Evolutionary conservation across 2,329 filamentous ascomycete species (phyloP).

Genomic region (Colletotrichum tropicale): DNA sequence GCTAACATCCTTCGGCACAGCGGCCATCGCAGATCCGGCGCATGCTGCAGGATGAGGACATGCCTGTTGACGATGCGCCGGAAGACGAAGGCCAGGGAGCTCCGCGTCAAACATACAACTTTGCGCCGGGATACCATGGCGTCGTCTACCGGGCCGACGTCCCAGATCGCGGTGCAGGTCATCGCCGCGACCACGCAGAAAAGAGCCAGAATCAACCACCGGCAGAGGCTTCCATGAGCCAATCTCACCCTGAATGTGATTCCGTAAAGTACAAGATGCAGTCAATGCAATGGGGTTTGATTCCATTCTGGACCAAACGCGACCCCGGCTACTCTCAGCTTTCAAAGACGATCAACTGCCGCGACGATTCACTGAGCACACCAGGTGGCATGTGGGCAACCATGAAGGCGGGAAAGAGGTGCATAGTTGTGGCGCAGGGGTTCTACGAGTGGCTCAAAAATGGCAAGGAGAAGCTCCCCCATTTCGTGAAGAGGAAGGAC

Average conservation of each 20-base stretch:
- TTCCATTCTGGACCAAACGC: constrained; percentile 92
- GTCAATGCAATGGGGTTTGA: constrained; percentile 93
- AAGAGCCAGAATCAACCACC: not conserved
- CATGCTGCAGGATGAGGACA: constrained; percentile 74
- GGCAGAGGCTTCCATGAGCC: constrained; percentile 18
- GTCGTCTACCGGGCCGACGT: constrained; percentile 83
- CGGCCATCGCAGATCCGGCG: constrained; percentile 77
- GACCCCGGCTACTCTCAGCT: constrained; percentile 78
- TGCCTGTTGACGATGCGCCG: constrained; percentile 74
- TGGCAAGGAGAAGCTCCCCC: constrained; percentile 80
- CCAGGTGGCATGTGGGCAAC: constrained; percentile 86
- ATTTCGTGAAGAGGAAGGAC: constrained; percentile 84
- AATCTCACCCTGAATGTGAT: constrained; percentile 23
- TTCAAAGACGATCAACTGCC: constrained; percentile 93
- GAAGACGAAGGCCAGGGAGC: constrained; percentile 67
- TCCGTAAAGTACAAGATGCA: constrained; percentile 78
- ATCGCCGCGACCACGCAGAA: constrained; percentile 26
- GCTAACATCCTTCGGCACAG: constrained; percentile 44
- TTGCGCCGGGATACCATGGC: constrained; percentile 86
- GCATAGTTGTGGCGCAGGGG: constrained; percentile 85
- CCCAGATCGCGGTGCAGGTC: constrained; percentile 62
- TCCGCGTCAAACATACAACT: constrained; percentile 84
- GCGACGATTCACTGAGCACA: constrained; percentile 81
- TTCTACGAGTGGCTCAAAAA: constrained; percentile 97
- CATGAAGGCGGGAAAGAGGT: constrained; percentile 90